Evolutionary conservation across 2,329 filamentous ascomycete species (phyloP), one percentile per base, ranked within the genome.

Genomic region (Claviceps sp.): DNA sequence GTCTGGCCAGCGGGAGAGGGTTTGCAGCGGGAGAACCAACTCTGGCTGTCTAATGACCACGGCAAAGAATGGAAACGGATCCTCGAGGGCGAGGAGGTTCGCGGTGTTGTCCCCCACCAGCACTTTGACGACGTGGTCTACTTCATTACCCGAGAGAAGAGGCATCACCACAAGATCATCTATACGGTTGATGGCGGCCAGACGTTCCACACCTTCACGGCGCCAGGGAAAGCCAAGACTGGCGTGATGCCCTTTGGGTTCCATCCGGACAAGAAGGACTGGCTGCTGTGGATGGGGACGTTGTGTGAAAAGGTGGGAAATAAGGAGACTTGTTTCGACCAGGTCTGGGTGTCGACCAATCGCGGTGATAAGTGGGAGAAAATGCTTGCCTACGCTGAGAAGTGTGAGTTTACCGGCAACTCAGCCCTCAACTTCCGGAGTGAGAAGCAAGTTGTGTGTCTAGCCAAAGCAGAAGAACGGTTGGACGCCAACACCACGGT

Each of bases 251-350:
- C 79, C 18, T 75, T 89, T 43, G 74, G 76, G 38, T 98, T 98
- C 70, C 93, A 98, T 61, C 86, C 89, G 1, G 81, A 85, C 58
- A 79, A 85, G 61, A 85, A 84, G 63, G 86, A 95, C 61, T 96
- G 89, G 88, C 74, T 97, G 44, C 86, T 98, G 55, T 97, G 90
- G 89, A 81, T 85, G 48, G 91, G 90, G 41, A 71, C 81, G 57
- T 78, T 84, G 55, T 94, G 88, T 63, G 78, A 82, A 44, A 66
- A 66, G 37, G 64, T 70, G 3, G 73, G 72, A 11, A 65, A 66
- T 6, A 69, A 67, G 16, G 69, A 71, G 34, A 65, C 78, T 37
- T 96, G 90, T 65, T 84, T 86, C 60, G 74, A 74, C 1, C 80
- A 86, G 55, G 88, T 90, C 2, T 88, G 86, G 45, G 74, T 88